Conservation (phyloP, 2,329 filamentous ascomycete species). For the Clarireedia paspali region DNA sequence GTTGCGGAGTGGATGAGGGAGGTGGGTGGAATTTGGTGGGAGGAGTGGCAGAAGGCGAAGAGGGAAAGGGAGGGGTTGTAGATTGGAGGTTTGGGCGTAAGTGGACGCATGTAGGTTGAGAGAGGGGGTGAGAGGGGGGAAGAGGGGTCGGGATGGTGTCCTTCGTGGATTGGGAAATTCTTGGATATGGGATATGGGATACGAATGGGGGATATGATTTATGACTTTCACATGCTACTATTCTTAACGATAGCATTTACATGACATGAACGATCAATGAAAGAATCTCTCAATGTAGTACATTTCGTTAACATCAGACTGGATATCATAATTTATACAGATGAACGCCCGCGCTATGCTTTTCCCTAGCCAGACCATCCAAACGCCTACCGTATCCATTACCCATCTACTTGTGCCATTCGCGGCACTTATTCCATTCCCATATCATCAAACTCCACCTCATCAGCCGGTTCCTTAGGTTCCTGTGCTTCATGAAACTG, state of each 20-base stretch:
- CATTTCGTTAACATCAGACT: neutral
- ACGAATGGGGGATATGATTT: neutral
- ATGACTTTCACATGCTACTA: neutral
- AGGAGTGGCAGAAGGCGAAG: slow-evolving; percentile 50
- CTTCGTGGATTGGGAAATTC: too few species aligned
- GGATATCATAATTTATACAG: neutral
- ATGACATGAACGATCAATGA: neutral
- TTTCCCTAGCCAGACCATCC: neutral
- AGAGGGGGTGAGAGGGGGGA: neutral
- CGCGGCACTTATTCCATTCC: slow-evolving; percentile 25
- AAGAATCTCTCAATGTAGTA: neutral
- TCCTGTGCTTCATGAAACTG: slow-evolving; percentile 93
- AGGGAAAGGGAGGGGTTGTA: slow-evolving; percentile 17
- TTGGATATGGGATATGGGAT: neutral
- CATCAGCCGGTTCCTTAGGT: slow-evolving; percentile 70
- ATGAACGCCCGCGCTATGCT: slow-evolving; percentile 18
- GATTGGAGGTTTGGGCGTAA: neutral
- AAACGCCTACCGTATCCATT: slow-evolving; percentile 4
- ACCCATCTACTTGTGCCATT: neutral
- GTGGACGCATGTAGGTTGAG: slow-evolving; percentile 4
- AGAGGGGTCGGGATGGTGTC: neutral
- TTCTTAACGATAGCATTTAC: neutral
- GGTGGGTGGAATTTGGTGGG: slow-evolving; percentile 46
- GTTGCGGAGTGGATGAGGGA: slow-evolving; percentile 40
- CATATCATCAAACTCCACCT: slow-evolving; percentile 41